These are phyloP conservation scores for Begonia loranthoides DNA, from an alignment of 306 rosid genomes.

Conservation along the genomic window DNA sequence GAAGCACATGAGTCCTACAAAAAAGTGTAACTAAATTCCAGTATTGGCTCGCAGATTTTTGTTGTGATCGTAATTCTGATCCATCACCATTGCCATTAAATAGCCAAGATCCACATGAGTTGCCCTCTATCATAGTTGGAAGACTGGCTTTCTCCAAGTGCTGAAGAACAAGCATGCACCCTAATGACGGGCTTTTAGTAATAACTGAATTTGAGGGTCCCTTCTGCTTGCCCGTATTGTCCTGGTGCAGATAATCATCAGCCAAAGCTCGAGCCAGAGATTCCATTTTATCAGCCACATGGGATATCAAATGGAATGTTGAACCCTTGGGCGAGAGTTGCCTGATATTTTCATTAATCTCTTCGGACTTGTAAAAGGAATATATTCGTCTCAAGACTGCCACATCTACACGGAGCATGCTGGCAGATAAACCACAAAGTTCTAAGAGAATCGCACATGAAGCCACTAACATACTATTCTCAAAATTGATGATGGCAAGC, in stretches of 20 bases:
- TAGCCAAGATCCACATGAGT: constrained; percentile 81
- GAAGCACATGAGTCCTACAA: constrained; percentile 82
- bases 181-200: constrained; percentile 46
- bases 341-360: constrained; percentile 43
- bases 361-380: constrained; percentile 46
- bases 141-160: constrained; percentile 80
- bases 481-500: constrained; percentile 75
- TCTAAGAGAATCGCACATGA: constrained; percentile 83
- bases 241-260: constrained; percentile 66
- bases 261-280: constrained; percentile 87
- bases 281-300: constrained; percentile 49
- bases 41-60: constrained; percentile 80
- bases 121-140: constrained; percentile 46
- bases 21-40: constrained; percentile 80
- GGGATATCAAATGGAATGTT: constrained; percentile 54
- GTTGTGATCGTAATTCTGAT: constrained; percentile 69
- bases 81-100: constrained; percentile 68
- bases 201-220: constrained; percentile 20
- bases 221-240: constrained; percentile 22
- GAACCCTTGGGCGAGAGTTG: constrained; percentile 54
- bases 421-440: constrained; percentile 85
- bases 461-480: constrained; percentile 72
- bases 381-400: constrained; percentile 78
- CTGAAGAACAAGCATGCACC: constrained; percentile 57
- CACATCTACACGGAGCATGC: constrained; percentile 60